Conservation (phyloP, 306 rosid species). For the Hylodesmum podocarpum region DNA sequence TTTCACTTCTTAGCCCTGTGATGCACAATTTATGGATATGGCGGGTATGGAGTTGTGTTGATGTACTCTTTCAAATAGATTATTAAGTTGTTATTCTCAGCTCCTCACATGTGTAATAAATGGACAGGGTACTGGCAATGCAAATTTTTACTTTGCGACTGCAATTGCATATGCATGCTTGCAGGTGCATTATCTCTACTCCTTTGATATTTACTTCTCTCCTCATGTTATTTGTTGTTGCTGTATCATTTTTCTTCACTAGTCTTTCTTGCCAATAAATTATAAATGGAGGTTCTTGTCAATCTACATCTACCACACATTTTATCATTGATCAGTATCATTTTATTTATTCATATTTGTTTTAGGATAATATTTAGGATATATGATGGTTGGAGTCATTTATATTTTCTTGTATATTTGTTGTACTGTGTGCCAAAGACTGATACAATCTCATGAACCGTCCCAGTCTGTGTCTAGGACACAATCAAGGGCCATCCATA, state of each 20-base stretch:
- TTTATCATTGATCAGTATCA: not conserved
- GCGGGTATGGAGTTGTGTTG: constrained; percentile 65
- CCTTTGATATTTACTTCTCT: constrained; percentile 7
- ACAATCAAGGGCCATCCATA: not conserved
- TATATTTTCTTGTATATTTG: not conserved
- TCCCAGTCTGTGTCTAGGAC: not conserved
- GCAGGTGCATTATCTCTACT: constrained; percentile 58
- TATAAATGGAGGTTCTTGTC: constrained; percentile 12
- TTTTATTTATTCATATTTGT: not conserved
- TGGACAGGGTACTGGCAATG: constrained; percentile 95
- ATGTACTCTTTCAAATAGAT: constrained; percentile 31
- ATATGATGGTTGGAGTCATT: not conserved
- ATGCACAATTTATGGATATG: constrained; percentile 99
- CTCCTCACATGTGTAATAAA: constrained; percentile 30
- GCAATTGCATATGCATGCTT: constrained; percentile 86
- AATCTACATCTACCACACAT: constrained; percentile 3
- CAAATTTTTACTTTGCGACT: constrained; percentile 91
- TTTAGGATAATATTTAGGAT: not conserved
- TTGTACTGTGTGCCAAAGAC: not conserved
- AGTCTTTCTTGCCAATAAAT: not conserved
- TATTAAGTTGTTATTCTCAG: constrained; percentile 9
- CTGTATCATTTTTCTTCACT: not conserved
- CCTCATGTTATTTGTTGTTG: not conserved
- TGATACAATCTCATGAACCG: constrained; percentile 2
- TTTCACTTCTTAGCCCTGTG: constrained; percentile 93